phyloP scores from a whole-genome alignment of 1,139 yeast species.

The Hyphopichia fennica region DNA sequence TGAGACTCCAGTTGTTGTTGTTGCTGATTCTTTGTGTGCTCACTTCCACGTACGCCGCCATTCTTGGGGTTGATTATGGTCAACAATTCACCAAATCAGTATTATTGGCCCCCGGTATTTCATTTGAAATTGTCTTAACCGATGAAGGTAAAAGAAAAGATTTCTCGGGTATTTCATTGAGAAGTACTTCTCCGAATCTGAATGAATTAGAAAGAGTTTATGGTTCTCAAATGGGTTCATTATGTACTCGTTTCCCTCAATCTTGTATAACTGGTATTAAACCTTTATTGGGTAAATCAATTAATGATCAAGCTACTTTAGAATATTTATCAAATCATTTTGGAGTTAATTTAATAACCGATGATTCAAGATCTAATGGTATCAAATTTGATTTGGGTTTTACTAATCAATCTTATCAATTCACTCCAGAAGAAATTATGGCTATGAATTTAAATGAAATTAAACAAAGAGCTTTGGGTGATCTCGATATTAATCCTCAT shows the following conservation, averaged over 20 bases:
- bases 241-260: conserved; percentile 74
- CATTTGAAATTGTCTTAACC: conserved; percentile 83
- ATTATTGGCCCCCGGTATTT: conserved; percentile 86
- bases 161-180: conserved; percentile 70
- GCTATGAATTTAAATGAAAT: conserved; percentile 82
- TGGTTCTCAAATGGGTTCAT: conserved; percentile 73
- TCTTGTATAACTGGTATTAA: conserved; percentile 69
- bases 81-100: conserved; percentile 86
- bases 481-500: conserved; percentile 30
- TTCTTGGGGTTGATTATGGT: conserved; percentile 88
- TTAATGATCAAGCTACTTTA: conserved; percentile 45
- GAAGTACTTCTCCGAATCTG: conserved; percentile 32
- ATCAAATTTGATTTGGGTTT: conserved; percentile 57
- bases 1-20: conserved; percentile 8
- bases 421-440: conserved; percentile 64
- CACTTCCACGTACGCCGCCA: conserved; percentile 46
- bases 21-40: background rate
- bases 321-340: conserved; percentile 56
- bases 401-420: conserved; percentile 43
- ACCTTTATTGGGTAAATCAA: conserved; percentile 64
- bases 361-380: conserved; percentile 44
- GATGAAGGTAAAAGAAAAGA: conserved; percentile 93
- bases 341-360: conserved; percentile 53
- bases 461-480: conserved; percentile 57
- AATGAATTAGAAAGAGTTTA: conserved; percentile 67